A percentile compares a stretch with the other conserved stretches of the same genome.
These are phyloP conservation scores for Talaromyces borbonicus DNA, from an alignment of 495 filamentous ascomycete species.

Conservation along the genomic window DNA sequence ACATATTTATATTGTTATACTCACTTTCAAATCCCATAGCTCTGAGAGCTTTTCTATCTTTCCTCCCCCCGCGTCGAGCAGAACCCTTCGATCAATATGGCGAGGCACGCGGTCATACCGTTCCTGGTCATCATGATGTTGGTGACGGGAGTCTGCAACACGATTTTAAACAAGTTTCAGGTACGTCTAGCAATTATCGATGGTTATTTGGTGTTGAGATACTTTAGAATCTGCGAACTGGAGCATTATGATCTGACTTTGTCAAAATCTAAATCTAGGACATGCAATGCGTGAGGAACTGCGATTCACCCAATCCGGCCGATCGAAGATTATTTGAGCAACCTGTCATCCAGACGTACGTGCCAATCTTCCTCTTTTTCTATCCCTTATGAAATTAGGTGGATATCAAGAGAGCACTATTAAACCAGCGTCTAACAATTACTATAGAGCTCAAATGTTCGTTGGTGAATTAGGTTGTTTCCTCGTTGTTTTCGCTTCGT, in stretches of 20 bases:
- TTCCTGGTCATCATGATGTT: conserved; percentile 91
- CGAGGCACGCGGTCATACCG: conserved; percentile 55
- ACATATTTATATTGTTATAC: too few relatives aligned
- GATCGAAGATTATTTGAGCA: conserved; percentile 70
- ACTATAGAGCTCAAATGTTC: conserved; percentile 69
- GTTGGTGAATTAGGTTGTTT: conserved; percentile 87
- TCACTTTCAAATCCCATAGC: background rate
- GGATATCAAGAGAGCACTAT: background rate
- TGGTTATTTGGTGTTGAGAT: background rate
- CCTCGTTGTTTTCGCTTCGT: conserved; percentile 64
- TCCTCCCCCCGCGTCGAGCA: background rate
- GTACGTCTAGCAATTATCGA: conserved; percentile 29
- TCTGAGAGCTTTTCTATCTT: background rate
- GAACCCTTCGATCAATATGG: conserved; percentile 30
- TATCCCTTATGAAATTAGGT: background rate
- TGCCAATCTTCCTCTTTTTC: background rate
- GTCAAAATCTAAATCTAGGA: too few relatives aligned
- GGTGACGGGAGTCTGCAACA: conserved; percentile 87
- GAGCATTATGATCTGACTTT: background rate
- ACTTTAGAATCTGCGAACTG: too few relatives aligned
- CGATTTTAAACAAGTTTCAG: conserved; percentile 92
- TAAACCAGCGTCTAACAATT: background rate
- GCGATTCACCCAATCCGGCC: conserved; percentile 62
- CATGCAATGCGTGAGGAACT: conserved; percentile 91
- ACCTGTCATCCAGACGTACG: conserved; percentile 86